Conservation (phyloP, 75 land plant species). For the Sequoia sempervirens region DNA sequence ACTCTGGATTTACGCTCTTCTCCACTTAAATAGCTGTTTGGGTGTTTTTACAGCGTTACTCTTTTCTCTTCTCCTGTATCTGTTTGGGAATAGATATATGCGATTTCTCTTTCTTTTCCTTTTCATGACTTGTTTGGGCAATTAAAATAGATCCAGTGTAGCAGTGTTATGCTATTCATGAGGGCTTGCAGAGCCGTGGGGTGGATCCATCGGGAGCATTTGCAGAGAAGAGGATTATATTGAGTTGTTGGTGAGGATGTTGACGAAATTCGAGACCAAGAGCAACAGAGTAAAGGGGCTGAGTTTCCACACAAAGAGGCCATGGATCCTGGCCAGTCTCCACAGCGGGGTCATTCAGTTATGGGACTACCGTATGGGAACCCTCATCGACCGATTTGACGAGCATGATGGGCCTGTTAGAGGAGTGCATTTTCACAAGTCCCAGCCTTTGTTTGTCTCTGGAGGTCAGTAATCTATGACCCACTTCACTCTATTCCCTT, state of each 20-base stretch:
- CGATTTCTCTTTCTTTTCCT: background rate
- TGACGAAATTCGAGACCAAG: slow-evolving; percentile 79
- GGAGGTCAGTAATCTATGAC: slow-evolving; percentile 36
- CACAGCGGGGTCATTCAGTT: slow-evolving; percentile 82
- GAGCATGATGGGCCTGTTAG: slow-evolving; percentile 86
- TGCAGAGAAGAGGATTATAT: background rate
- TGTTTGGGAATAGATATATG: background rate
- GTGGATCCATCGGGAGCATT: background rate
- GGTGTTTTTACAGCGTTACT: background rate
- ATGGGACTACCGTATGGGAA: slow-evolving; percentile 84
- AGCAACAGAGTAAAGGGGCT: slow-evolving; percentile 73
- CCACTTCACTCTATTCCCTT: background rate
- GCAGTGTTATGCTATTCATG: background rate
- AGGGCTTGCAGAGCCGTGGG: background rate
- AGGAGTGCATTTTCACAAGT: slow-evolving; percentile 73
- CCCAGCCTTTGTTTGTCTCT: slow-evolving; percentile 72
- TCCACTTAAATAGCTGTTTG: background rate
- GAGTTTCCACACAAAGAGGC: slow-evolving; percentile 62
- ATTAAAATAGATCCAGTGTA: background rate
- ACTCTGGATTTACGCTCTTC: background rate
- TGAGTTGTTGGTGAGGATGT: slow-evolving; percentile 24
- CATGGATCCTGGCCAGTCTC: slow-evolving; percentile 73
- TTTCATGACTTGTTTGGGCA: background rate
- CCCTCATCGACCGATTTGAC: slow-evolving; percentile 71
- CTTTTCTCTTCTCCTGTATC: background rate